Conservation (phyloP, 2,329 filamentous ascomycete genomes). For the Calonectria crousiana region DNA sequence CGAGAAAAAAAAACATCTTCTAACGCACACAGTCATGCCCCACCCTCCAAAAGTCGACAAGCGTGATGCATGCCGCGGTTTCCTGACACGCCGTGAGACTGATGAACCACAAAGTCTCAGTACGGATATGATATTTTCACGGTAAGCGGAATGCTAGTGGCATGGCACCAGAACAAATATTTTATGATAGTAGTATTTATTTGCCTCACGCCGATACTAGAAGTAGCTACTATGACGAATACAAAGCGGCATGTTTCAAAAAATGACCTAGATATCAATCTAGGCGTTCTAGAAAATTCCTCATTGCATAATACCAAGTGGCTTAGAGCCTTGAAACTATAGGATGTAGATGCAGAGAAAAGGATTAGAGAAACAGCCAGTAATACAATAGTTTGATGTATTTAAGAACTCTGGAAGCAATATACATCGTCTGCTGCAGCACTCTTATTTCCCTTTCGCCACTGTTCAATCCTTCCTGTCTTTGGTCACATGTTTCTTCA, state of each 20-base stretch:
- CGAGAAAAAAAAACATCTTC: not conserved
- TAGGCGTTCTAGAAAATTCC: not conserved
- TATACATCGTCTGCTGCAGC: not conserved
- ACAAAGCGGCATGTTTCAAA: too few relatives aligned
- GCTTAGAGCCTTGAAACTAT: not conserved
- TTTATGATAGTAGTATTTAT: not conserved
- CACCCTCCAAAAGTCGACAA: not conserved
- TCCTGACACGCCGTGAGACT: not conserved
- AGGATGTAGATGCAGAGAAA: not conserved
- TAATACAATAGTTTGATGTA: not conserved
- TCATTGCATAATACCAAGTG: not conserved
- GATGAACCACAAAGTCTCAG: not conserved
- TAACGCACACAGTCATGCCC: not conserved
- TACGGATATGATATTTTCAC: not conserved
- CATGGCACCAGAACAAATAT: not conserved
- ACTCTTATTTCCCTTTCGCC: not conserved
- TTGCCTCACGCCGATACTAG: not conserved
- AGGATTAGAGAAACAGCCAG: not conserved
- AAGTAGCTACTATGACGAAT: not conserved
- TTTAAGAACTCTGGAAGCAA: not conserved
- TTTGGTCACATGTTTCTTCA: slow-evolving; percentile 10
- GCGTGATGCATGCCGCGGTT: not conserved
- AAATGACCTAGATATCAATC: not conserved
- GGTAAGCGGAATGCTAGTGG: not conserved
- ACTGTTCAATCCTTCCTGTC: slow-evolving; percentile 12